A percentile compares a stretch with the other conserved stretches of the same genome.
These are phyloP conservation scores for Mariannaea elegans DNA, from an alignment of 2,329 filamentous ascomycete species.

Conservation along the genomic window DNA sequence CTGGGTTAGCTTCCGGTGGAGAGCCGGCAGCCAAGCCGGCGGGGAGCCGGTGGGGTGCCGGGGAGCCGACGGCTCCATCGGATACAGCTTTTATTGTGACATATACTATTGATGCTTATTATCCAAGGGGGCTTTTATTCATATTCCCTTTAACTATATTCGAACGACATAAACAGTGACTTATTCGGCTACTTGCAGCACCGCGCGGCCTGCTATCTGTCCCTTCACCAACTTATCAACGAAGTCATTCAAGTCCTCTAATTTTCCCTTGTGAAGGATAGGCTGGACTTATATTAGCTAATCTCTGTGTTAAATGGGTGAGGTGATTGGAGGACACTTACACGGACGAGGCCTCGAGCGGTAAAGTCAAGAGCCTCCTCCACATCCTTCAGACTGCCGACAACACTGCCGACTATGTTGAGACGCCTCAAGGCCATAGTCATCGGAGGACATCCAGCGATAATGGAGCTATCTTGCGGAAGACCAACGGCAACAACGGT, in stretches of 20 bases:
- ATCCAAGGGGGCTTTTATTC: no score
- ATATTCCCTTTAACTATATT: not conserved
- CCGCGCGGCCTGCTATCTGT: constrained; percentile 35
- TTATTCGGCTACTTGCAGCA: constrained; percentile 29
- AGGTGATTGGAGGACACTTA: constrained; percentile 15
- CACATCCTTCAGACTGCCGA: constrained; percentile 34
- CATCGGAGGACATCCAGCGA: constrained; percentile 34
- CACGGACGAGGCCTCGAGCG: constrained; percentile 32
- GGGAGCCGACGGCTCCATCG: no score
- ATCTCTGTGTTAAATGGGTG: not conserved
- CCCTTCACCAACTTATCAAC: constrained; percentile 34
- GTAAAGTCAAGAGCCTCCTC: constrained; percentile 41
- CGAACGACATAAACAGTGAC: not conserved
- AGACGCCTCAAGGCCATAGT: constrained; percentile 26
- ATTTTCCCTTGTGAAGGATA: constrained; percentile 36
- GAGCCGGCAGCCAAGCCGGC: no score
- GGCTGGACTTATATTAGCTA: constrained; percentile 24
- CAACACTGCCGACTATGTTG: constrained; percentile 38
- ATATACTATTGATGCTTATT: no score
- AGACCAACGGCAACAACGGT: constrained; percentile 86
- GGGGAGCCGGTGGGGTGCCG: no score
- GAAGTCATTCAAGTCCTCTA: constrained; percentile 37
- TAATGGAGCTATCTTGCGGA: constrained; percentile 52
- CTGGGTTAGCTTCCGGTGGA: no score
- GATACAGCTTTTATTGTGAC: no score